Conservation (phyloP, 2,329 filamentous ascomycete genomes). For the Neopestalotiopsis sp. region DNA sequence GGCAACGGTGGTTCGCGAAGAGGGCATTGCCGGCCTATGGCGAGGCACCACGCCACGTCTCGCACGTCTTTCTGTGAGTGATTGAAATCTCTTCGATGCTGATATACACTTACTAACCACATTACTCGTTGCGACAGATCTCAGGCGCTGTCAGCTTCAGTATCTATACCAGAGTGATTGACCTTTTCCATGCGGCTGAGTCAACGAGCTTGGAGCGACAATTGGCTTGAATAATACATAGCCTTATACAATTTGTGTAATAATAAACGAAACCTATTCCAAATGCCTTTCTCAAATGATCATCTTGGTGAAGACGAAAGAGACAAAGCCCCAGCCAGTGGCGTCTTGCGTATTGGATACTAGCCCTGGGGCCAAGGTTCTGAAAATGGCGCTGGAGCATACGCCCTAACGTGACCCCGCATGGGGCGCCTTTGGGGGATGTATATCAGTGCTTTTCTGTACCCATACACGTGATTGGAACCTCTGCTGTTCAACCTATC, state of each 20-base stretch:
- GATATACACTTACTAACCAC: neutral
- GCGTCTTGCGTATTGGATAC: neutral
- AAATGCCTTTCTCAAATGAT: neutral
- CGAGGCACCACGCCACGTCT: neutral
- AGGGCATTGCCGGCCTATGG: neutral
- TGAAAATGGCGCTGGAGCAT: too few species aligned
- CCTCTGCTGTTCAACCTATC: too few species aligned
- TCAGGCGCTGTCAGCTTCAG: neutral
- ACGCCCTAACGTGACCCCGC: too few species aligned
- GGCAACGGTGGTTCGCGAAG: neutral
- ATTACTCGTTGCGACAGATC: neutral
- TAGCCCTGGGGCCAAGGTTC: neutral
- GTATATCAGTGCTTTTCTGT: too few species aligned
- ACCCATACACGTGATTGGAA: too few species aligned
- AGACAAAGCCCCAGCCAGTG: neutral
- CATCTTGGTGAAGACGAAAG: neutral
- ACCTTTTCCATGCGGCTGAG: neutral
- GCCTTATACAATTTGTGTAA: neutral
- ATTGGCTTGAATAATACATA: neutral
- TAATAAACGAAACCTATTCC: neutral
- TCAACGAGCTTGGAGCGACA: neutral
- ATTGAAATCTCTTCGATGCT: neutral
- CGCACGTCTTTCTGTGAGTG: neutral
- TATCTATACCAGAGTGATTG: neutral
- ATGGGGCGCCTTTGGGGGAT: too few species aligned